phyloP scores from a whole-genome alignment of 257 asterid genomes.

The Verbascum thapsus region DNA sequence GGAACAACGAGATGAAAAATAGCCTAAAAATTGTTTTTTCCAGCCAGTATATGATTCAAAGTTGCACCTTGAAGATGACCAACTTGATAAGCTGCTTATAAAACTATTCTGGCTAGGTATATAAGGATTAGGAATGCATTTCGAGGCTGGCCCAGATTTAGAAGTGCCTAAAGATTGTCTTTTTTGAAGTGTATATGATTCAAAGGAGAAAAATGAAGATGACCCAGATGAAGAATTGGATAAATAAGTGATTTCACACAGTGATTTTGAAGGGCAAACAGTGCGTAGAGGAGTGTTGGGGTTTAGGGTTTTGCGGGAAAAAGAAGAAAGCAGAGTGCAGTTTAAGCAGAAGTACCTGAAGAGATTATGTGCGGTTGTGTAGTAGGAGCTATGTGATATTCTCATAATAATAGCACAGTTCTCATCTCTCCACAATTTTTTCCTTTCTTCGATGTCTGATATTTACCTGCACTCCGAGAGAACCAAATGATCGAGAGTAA shows the following conservation, averaged over 20 bases:
- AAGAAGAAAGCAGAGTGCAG: conserved; percentile 23
- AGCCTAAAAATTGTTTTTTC: conserved; percentile 1
- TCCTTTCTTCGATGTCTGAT: conserved; percentile 19
- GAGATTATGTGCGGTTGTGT: conserved; percentile 10
- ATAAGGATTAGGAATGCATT: conserved; percentile 10
- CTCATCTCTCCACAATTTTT: conserved; percentile 4
- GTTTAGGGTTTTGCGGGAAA: conserved; percentile 36
- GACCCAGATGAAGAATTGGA: conserved; percentile 32
- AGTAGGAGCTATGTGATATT: conserved; percentile 17
- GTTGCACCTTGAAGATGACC: conserved; percentile 23
- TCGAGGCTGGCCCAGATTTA: conserved; percentile 24
- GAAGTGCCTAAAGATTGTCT: conserved; percentile 3
- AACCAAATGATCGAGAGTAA: no score
- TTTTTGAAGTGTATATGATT: conserved; percentile 2
- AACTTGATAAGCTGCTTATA: conserved; percentile 12
- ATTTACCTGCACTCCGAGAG: neutral
- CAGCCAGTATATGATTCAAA: neutral
- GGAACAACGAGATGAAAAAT: conserved; percentile 1
- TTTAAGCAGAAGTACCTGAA: conserved; percentile 39
- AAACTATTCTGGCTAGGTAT: conserved; percentile 10
- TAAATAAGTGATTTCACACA: neutral
- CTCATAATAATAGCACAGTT: conserved; percentile 41
- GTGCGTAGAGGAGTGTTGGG: conserved; percentile 26
- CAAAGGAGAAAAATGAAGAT: conserved; percentile 14
- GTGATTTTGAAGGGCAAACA: conserved; percentile 19